Base-by-base conservation (phyloP, 2,329 filamentous ascomycete species). In the Apiospora kogelbergensis region DNA sequence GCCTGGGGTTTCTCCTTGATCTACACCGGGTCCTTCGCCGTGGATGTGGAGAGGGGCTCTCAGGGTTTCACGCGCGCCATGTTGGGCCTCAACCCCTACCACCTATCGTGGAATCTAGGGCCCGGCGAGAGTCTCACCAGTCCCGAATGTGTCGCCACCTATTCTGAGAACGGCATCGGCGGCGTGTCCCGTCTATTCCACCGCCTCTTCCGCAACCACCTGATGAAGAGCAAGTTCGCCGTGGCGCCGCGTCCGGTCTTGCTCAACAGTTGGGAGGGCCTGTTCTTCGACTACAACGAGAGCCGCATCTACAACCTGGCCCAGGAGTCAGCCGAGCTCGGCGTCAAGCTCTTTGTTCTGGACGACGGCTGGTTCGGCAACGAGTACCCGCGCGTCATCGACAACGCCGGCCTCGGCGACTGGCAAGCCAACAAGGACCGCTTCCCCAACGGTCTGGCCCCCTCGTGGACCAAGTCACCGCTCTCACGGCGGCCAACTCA, bases 281-380 rank as follows among this genome's bases (percentile, higher is more conserved):
- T 90, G 0, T 82, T 82, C 17, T 90, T 89, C 72, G 78, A 89
- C 71, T 87, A 85, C 76, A 88, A 91, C 72, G 80, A 87, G 65
- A 84, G 80, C 17, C 85, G 82, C 0, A 84, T 91, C 41, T 84
- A 88, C 40, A 80, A 81, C 0, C 80, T 91, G 0, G 89, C 89
- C 0, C 74, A 85, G 48, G 83, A 88, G 71, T 84, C 89, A 0
- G 88, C 89, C 0, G 82, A 83, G 2, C 81, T 91, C 0, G 89
- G 89, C 0, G 83, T 87, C n/a, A 85, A 86, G 71, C 82, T 91
- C 0, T 89, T 91, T 60, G 89, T 91, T 0, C 84, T 89, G 63
- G 89, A 91, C 57, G 89, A 91, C 69, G 89, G 89, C 3, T 91
- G 89, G 89, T 91, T 91, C 64, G 89, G 89, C 17, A 80, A 83